A percentile compares a stretch with the other conserved stretches of the same genome.
These are phyloP conservation scores for Hymenoscyphus scutula DNA, from an alignment of 2,329 filamentous ascomycete species.

Conservation along the genomic window DNA sequence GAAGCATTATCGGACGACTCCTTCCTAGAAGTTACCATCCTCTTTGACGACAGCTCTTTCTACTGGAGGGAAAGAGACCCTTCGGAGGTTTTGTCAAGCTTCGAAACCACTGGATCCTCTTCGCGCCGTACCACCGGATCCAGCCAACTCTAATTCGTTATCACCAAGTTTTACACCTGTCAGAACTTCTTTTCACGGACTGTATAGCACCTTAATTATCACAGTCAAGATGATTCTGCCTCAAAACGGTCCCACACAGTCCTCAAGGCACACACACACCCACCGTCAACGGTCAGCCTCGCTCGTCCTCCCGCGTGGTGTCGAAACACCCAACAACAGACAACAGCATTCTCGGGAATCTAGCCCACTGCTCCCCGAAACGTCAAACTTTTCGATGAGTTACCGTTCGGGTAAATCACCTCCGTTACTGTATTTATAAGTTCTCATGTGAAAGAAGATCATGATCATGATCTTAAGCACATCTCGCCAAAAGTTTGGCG, in stretches of 20 bases:
- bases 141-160: not conserved
- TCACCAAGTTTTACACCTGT: not conserved
- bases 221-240: not conserved
- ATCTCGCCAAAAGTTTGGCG: slow-evolving; percentile 1
- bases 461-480: not conserved
- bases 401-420: not conserved
- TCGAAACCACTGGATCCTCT: slow-evolving; percentile 2
- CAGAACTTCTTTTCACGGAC: not conserved
- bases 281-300: not conserved
- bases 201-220: not conserved
- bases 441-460: not conserved
- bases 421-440: not conserved
- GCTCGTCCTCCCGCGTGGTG: not conserved
- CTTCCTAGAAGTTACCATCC: not conserved
- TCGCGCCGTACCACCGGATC: not conserved
- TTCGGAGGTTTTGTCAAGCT: not conserved
- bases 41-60: not conserved
- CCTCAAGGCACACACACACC: not conserved
- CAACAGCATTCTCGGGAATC: not conserved
- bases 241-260: not conserved
- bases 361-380: not conserved
- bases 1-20: not conserved
- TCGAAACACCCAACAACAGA: slow-evolving; percentile 1
- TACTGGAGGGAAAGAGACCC: not conserved
- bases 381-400: not conserved